Evolutionary conservation across 2,329 filamentous ascomycete species (phyloP), one percentile per base, ranked within the genome.

Genomic region (Colletotrichum lini): DNA sequence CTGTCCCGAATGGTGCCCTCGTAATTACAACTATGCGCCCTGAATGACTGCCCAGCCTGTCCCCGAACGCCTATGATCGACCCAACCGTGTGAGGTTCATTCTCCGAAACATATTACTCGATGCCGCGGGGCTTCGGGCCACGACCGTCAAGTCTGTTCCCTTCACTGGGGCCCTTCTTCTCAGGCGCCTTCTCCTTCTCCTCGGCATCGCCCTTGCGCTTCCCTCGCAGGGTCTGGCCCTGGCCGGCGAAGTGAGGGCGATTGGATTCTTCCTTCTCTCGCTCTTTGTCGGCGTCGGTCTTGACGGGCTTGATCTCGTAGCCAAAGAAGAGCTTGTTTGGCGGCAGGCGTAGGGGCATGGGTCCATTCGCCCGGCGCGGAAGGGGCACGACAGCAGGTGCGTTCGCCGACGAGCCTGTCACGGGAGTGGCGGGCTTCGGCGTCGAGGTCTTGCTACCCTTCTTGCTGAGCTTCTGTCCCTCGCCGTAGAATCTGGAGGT

Each of bases 271-370:
- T 90, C 88, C 47, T 90, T 88, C 70, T 92, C 90, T 72, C 91
- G 87, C 62, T 90, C 89, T 79, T 90, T 91, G 69, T 94, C 90
- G 45, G 90, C 92, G 68, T 92, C 90, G 10, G 93, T 94, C 84
- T 94, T 95, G 52, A 97, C 87, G 0, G 96, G 96, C 81, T 93
- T 97, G 79, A 98, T 89, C 78, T 97, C 93, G 78, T 98, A 99
- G 3, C 96, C 96, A 74, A 99, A 97, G 86, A 99, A 99, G 5
- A 99, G 87, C 82, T 98, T 97, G 77, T 96, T 96, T 0, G 93
- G 92, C 0, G 94, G 89, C 62, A 99, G 81, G 38, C 96, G 89
- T 9, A 99, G 87, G 4, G 96, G 95, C 79, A 96, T 93, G 0
- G 96, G 95, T 0, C 95, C 95, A 74, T 96, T 95, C 16, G 87